Evolutionary conservation across 1,139 yeast genomes (phyloP).

Genomic region (Yamadazyma taylorii): DNA sequence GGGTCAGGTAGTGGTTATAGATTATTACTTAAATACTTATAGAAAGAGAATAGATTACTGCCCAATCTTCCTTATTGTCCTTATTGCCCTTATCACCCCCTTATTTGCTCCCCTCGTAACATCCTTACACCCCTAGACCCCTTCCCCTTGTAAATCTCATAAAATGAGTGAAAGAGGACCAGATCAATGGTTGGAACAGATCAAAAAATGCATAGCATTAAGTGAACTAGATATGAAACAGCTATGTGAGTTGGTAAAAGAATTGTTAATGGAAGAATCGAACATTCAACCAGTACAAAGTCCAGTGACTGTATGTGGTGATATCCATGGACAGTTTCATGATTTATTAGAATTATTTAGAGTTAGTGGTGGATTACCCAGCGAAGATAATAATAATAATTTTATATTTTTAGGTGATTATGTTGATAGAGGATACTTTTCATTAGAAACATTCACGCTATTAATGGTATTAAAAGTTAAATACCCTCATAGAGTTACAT

Average conservation of each 20-base stretch:
- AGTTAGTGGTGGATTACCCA: conserved; percentile 89
- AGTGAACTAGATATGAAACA: conserved; percentile 96
- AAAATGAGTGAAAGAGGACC: conserved; percentile 81
- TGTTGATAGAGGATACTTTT: conserved; percentile 94
- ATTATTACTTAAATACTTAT: no score
- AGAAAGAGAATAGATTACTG: no score
- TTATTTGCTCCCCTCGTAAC: no score
- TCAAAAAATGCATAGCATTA: conserved; percentile 83
- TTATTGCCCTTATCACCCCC: no score
- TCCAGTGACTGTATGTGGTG: conserved; percentile 99
- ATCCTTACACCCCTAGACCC: no score
- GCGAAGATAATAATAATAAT: conserved; percentile 48
- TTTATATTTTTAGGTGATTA: conserved; percentile 90
- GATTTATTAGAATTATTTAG: conserved; percentile 88
- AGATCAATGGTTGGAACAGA: conserved; percentile 94
- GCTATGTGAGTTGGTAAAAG: conserved; percentile 90
- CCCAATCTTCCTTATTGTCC: no score
- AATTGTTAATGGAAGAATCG: conserved; percentile 71
- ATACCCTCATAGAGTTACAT: conserved; percentile 81
- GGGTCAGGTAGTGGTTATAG: no score
- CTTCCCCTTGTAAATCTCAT: no score
- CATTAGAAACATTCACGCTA: conserved; percentile 87
- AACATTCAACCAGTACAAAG: conserved; percentile 95
- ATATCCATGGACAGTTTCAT: conserved; percentile 97
- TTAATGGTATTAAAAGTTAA: conserved; percentile 88